phyloP scores from a whole-genome alignment of 495 filamentous ascomycete species.

The Xylaria bambusicola region DNA sequence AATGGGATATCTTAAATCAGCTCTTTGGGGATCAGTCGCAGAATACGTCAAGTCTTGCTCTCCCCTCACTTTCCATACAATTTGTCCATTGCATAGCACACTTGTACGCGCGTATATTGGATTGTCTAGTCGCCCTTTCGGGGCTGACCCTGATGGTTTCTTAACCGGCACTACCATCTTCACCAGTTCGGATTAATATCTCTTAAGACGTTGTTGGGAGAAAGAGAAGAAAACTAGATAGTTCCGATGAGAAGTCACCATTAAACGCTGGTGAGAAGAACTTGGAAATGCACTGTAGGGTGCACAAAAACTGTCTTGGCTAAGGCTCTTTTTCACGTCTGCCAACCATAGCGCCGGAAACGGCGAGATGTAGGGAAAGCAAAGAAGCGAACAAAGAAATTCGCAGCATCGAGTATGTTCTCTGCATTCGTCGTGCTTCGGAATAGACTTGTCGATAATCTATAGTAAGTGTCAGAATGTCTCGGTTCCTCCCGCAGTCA shows the following conservation, averaged over 20 bases:
- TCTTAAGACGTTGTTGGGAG: neutral
- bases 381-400: neutral
- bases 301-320: neutral
- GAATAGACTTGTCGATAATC: no score
- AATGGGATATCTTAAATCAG: neutral
- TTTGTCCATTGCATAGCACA: slow-evolving; percentile 16
- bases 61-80: slow-evolving; percentile 4
- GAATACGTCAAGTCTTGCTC: neutral
- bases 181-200: neutral
- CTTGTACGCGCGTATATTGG: slow-evolving; percentile 12
- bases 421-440: neutral
- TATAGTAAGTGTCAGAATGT: no score
- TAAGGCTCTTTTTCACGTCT: neutral
- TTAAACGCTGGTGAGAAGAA: neutral
- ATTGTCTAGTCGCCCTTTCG: neutral
- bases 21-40: neutral
- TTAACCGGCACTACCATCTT: neutral
- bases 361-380: neutral
- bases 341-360: neutral
- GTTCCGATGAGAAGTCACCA: no score
- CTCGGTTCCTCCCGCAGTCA: neutral
- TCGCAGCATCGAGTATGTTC: neutral
- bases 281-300: neutral
- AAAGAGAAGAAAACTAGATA: no score
- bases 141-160: neutral